These are phyloP conservation scores for Cyberlindnera misumaiensis DNA, from an alignment of 805 yeast species.

Conservation along the genomic window DNA sequence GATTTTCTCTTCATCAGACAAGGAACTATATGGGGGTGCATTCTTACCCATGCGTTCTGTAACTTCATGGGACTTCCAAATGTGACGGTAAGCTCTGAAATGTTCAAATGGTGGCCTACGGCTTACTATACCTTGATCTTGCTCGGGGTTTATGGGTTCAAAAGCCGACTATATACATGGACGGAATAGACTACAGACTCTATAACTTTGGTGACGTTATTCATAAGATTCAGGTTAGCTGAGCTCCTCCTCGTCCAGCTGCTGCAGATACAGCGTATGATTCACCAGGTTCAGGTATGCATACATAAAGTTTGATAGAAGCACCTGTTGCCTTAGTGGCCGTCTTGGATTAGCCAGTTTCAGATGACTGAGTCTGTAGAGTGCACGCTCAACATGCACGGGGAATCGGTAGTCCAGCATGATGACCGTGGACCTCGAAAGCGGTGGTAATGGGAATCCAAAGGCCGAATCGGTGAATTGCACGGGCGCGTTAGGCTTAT, in stretches of 20 bases:
- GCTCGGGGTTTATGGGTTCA: conserved; percentile 38
- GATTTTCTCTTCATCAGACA: conserved; percentile 47
- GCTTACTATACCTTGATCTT: conserved; percentile 34
- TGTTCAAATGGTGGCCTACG: conserved; percentile 23
- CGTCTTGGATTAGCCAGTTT: conserved; percentile 92
- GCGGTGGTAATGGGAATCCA: conserved; percentile 82
- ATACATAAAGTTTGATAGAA: conserved; percentile 94
- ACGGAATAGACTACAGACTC: not conserved
- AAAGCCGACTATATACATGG: conserved; percentile 17
- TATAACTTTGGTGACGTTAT: too few relatives aligned
- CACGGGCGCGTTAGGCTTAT: conserved; percentile 48
- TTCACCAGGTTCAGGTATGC: conserved; percentile 92
- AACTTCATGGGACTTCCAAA: conserved; percentile 66
- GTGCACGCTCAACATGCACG: conserved; percentile 92
- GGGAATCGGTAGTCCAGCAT: conserved; percentile 88
- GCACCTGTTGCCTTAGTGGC: conserved; percentile 85
- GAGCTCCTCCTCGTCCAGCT: conserved; percentile 33
- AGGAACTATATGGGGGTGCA: conserved; percentile 47
- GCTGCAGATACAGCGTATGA: conserved; percentile 77
- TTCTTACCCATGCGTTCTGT: conserved; percentile 59
- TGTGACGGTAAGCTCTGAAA: conserved; percentile 11
- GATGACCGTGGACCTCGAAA: conserved; percentile 65
- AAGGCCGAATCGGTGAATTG: conserved; percentile 73
- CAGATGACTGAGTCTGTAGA: conserved; percentile 85
- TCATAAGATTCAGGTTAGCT: too few relatives aligned